phyloP scores from a whole-genome alignment of 2,329 filamentous ascomycete species.

The Tolypocladium guangdongense region DNA sequence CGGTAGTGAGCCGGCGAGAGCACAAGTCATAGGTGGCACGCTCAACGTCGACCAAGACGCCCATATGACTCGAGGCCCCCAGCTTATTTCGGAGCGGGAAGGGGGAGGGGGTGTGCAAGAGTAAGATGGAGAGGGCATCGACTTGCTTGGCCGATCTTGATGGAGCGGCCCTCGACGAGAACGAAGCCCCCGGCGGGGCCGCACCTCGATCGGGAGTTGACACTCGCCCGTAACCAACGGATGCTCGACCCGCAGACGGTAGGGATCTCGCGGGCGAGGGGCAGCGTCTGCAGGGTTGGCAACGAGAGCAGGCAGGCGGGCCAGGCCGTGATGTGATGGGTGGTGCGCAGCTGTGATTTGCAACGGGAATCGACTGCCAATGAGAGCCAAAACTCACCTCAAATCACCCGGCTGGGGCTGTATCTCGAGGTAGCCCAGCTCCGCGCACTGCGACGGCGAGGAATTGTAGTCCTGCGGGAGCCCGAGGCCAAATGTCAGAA shows the following conservation, averaged over 20 bases:
- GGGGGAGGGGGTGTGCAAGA: background rate
- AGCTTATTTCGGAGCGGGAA: background rate
- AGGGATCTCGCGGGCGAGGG: background rate
- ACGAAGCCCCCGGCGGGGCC: background rate
- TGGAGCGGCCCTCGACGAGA: background rate
- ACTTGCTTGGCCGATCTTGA: constrained; percentile 2
- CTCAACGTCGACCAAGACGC: background rate
- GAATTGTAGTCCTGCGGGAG: constrained; percentile 43
- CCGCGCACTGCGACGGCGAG: constrained; percentile 32
- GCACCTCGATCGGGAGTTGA: background rate
- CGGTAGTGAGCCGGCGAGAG: constrained; percentile 2
- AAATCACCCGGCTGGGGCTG: constrained; percentile 38
- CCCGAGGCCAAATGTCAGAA: constrained; percentile 11
- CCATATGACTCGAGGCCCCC: background rate
- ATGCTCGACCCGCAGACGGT: constrained; percentile 1
- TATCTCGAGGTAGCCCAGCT: constrained; percentile 44
- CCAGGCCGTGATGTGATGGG: constrained; percentile 1
- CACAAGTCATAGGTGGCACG: constrained; percentile 1
- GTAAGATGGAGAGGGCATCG: background rate
- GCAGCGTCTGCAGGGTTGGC: constrained; percentile 2
- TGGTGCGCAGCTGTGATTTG: constrained; percentile 1
- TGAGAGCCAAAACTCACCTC: constrained; percentile 33
- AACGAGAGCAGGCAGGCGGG: background rate
- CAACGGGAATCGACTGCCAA: constrained; percentile 10
- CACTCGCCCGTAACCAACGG: background rate